Conservation (phyloP, 179 eudicot species). For the Spinacia oleracea region DNA sequence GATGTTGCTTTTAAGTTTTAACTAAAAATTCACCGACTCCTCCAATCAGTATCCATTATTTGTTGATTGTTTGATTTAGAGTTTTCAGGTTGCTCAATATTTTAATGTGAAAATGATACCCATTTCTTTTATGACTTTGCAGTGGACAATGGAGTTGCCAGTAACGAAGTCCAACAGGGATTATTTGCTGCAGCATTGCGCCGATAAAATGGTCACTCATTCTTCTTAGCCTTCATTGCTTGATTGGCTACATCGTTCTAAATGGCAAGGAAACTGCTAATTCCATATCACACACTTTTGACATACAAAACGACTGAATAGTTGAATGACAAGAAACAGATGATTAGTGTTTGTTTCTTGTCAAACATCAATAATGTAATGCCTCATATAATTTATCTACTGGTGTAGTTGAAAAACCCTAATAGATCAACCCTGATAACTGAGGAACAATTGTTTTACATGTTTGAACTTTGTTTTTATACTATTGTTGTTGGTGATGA, state of each 20-base stretch:
- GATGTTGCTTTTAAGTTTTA: neutral
- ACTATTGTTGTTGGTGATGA: neutral
- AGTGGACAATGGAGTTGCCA: constrained; percentile 77
- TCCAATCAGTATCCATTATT: neutral
- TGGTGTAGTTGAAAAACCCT: neutral
- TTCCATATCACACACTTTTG: neutral
- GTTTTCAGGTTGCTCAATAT: constrained; percentile 6
- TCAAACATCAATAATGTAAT: neutral
- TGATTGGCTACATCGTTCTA: neutral
- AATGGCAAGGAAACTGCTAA: neutral
- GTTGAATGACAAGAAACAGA: neutral
- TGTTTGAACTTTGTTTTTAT: neutral
- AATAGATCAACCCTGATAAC: neutral
- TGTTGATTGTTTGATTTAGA: neutral
- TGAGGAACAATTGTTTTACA: neutral
- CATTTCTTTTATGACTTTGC: constrained; percentile 14
- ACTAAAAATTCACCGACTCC: neutral
- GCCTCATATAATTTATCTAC: neutral
- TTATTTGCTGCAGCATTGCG: constrained; percentile 49
- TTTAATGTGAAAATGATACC: neutral
- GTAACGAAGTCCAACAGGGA: constrained; percentile 52
- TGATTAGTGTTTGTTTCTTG: neutral
- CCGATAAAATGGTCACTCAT: constrained; percentile 47
- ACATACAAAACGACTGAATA: neutral
- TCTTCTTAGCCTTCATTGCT: constrained; percentile 32